A percentile compares a stretch with the other conserved stretches of the same genome.
Evolutionary conservation across 2,329 filamentous ascomycete species (phyloP).

Genomic region (Fusarium subtropicale): DNA sequence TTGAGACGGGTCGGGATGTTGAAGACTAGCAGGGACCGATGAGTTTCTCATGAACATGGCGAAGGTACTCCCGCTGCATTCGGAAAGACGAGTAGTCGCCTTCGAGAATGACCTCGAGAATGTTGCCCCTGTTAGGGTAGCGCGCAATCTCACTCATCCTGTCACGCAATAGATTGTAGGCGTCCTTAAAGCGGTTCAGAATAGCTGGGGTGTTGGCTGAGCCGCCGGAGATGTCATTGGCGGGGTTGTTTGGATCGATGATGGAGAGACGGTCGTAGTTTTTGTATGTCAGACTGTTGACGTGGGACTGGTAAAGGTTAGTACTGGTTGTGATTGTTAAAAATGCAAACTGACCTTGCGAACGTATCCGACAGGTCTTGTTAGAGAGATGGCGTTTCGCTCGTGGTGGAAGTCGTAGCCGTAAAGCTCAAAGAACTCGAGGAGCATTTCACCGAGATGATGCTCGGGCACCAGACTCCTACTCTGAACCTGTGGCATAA

Average conservation of each 20-base stretch:
- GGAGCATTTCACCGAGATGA: constrained; percentile 82
- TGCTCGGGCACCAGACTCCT: constrained; percentile 68
- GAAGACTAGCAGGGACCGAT: constrained; percentile 52
- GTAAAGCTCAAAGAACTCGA: constrained; percentile 91
- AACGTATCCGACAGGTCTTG: constrained; percentile 76
- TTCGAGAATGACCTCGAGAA: constrained; percentile 78
- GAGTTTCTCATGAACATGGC: constrained; percentile 60
- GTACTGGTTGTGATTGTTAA: background rate
- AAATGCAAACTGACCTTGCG: constrained; percentile 71
- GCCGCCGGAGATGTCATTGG: constrained; percentile 92
- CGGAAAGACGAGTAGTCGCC: constrained; percentile 84
- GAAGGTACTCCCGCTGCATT: constrained; percentile 73
- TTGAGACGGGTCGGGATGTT: background rate
- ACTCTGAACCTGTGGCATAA: constrained; percentile 77
- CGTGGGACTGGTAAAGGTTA: constrained; percentile 54
- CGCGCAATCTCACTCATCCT: constrained; percentile 66
- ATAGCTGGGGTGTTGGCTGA: constrained; percentile 78
- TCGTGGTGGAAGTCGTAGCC: constrained; percentile 82
- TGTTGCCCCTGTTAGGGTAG: constrained; percentile 49
- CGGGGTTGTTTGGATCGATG: constrained; percentile 86
- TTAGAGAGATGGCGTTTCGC: constrained; percentile 78
- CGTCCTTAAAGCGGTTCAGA: constrained; percentile 74
- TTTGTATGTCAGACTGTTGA: constrained; percentile 64
- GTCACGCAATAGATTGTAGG: constrained; percentile 67
- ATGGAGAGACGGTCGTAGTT: constrained; percentile 81